Percentiles rank a stretch among this genome's conserved stretches.
Conservation (phyloP, 257 asterid genomes). For the Verbena officinalis region DNA sequence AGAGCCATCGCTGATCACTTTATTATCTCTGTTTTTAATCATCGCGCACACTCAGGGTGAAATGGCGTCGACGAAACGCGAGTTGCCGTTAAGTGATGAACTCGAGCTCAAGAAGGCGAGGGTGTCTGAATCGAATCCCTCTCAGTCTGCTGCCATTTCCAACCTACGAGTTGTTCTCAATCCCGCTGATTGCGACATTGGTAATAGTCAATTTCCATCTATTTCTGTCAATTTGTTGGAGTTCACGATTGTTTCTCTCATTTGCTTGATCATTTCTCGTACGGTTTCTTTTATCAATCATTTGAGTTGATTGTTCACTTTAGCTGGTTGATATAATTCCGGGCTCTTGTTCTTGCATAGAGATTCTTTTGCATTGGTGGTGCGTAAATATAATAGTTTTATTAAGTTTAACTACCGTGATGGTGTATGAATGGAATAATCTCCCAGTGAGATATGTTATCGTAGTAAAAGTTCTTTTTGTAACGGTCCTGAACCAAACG, state of each 20-base stretch:
- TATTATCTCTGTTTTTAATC: background rate
- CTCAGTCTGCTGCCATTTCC: constrained; percentile 13
- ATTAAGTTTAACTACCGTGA: background rate
- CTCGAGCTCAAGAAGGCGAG: constrained; percentile 35
- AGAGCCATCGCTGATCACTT: background rate
- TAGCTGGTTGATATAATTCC: background rate
- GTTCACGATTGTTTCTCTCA: background rate
- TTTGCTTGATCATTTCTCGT: too few relatives aligned
- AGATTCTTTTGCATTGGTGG: background rate
- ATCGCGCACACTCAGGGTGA: background rate
- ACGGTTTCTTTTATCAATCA: background rate
- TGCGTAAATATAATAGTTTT: constrained; percentile 2
- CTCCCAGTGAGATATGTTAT: background rate
- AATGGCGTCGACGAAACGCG: constrained; percentile 50
- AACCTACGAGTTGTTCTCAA: constrained; percentile 42
- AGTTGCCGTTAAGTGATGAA: constrained; percentile 25
- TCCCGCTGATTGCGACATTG: constrained; percentile 69
- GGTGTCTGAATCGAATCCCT: constrained; percentile 20
- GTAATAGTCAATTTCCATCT: constrained; percentile 26
- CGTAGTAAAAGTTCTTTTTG: constrained; percentile 4
- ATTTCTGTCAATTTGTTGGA: background rate
- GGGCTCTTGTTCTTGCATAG: background rate
- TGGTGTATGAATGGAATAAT: background rate
- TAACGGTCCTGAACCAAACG: background rate
- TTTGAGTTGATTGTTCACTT: background rate